Percentiles rank a stretch among this genome's conserved stretches.
Evolutionary conservation across 768 basidiomycete species (phyloP).

Genomic region (Pleurotus giganteus): DNA sequence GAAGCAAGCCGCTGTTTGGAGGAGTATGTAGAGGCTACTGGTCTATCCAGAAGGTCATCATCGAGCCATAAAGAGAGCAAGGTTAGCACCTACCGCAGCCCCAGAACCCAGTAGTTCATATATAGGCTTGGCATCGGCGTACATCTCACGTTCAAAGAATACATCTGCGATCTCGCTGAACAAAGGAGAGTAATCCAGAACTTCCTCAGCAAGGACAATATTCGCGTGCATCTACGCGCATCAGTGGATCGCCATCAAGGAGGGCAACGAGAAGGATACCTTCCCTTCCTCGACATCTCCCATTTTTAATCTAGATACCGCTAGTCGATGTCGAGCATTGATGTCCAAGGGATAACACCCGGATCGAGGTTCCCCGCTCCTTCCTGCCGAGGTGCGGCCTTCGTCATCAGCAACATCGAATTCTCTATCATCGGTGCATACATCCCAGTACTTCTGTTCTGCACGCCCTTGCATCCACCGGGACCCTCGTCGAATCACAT

Average conservation of each 20-base stretch:
- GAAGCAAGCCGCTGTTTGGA: constrained; percentile 81
- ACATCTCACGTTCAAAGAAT: constrained; percentile 73
- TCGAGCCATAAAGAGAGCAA: background rate
- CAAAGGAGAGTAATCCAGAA: constrained; percentile 72
- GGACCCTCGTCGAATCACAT: constrained; percentile 69
- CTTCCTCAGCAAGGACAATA: constrained; percentile 68
- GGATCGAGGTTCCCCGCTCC: constrained; percentile 47
- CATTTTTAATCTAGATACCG: constrained; percentile 77
- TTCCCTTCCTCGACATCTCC: constrained; percentile 80
- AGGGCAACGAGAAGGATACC: constrained; percentile 39
- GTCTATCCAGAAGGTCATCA: constrained; percentile 48
- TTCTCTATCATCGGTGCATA: constrained; percentile 84
- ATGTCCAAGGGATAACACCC: constrained; percentile 67
- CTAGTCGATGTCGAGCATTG: constrained; percentile 80
- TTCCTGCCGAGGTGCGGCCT: constrained; percentile 22
- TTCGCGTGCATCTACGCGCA: constrained; percentile 67
- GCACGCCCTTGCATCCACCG: constrained; percentile 90
- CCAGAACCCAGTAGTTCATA: constrained; percentile 78
- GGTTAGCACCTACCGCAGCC: constrained; percentile 52
- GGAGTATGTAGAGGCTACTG: constrained; percentile 64
- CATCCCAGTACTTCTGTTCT: constrained; percentile 76
- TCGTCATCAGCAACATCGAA: constrained; percentile 55
- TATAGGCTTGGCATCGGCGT: constrained; percentile 74
- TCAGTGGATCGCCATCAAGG: background rate
- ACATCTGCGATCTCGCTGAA: constrained; percentile 87